A percentile compares a stretch with the other conserved stretches of the same genome.
phyloP scores from a whole-genome alignment of 805 yeast species.

The Dipodascopsis uninucleata region DNA sequence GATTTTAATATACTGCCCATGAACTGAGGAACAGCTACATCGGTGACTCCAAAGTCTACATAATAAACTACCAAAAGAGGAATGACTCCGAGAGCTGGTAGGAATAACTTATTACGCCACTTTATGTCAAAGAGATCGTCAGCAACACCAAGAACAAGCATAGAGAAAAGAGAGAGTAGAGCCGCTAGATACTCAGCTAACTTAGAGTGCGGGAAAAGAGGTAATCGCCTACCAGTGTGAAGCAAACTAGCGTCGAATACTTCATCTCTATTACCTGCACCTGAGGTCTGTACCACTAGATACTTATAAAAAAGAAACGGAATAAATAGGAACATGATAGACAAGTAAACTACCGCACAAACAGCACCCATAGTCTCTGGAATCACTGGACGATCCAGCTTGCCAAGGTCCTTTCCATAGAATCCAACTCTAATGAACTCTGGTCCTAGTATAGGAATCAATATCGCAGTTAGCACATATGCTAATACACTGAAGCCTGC shows the following conservation, averaged over 20 bases:
- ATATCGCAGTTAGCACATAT: conserved; percentile 51
- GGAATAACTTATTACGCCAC: conserved; percentile 95
- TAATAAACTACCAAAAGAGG: conserved; percentile 89
- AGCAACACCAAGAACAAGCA: conserved; percentile 79
- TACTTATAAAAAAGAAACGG: conserved; percentile 84
- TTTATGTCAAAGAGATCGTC: conserved; percentile 94
- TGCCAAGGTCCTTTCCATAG: conserved; percentile 80
- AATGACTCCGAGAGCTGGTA: conserved; percentile 91
- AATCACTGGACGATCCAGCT: conserved; percentile 55
- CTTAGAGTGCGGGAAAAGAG: conserved; percentile 65
- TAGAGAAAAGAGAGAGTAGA: conserved; percentile 74
- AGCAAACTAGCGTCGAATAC: conserved; percentile 34
- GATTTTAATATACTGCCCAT: conserved; percentile 45
- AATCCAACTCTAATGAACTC: conserved; percentile 74
- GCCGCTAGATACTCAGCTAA: conserved; percentile 85
- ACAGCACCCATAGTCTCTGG: conserved; percentile 95
- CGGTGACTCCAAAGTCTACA: conserved; percentile 89
- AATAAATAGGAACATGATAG: conserved; percentile 76
- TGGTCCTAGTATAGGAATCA: conserved; percentile 67
- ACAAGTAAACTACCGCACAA: conserved; percentile 73
- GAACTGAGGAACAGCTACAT: conserved; percentile 74
- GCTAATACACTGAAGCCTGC: conserved; percentile 68
- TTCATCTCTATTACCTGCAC: conserved; percentile 54
- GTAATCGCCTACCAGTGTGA: conserved; percentile 22
- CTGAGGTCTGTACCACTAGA: conserved; percentile 55